Evolutionary conservation across 495 filamentous ascomycete genomes (phyloP).

Genomic region (Penicillium alfredii): DNA sequence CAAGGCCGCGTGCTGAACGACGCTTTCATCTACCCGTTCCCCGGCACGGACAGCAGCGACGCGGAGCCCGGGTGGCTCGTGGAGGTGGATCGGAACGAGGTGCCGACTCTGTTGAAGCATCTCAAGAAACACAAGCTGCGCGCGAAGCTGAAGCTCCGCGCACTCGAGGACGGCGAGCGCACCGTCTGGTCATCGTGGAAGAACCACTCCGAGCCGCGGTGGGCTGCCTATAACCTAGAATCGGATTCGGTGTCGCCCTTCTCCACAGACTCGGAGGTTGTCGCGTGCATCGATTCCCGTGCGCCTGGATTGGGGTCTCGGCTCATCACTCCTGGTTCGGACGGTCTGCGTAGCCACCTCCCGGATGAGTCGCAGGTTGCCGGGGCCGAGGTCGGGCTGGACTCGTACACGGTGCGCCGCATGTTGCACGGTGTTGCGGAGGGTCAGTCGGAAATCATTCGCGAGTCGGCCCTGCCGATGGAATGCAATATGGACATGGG

Average conservation of each 20-base stretch:
- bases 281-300: constrained; percentile 54
- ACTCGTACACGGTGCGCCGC: constrained; percentile 60
- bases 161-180: constrained; percentile 57
- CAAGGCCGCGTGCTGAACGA: constrained; percentile 80
- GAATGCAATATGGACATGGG: constrained; percentile 82
- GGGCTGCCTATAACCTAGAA: constrained; percentile 42
- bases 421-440: constrained; percentile 77
- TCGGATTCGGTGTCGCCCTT: constrained; percentile 28
- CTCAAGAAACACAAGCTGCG: constrained; percentile 79
- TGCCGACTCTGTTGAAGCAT: constrained; percentile 56
- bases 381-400: constrained; percentile 30
- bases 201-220: constrained; percentile 35
- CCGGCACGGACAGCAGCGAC: constrained; percentile 22
- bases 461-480: constrained; percentile 64
- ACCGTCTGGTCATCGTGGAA: constrained; percentile 66
- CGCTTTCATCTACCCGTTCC: constrained; percentile 74
- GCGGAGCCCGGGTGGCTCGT: constrained; percentile 61
- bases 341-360: constrained; percentile 34
- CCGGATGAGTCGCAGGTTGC: constrained; percentile 31
- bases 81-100: constrained; percentile 69
- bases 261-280: constrained; percentile 17
- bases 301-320: constrained; percentile 64
- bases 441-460: constrained; percentile 69
- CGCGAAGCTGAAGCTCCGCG: constrained; percentile 62
- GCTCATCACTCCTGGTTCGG: constrained; percentile 41